phyloP scores from a whole-genome alignment of 2,329 filamentous ascomycete genomes.

The Sarocladiaceae sp. region DNA sequence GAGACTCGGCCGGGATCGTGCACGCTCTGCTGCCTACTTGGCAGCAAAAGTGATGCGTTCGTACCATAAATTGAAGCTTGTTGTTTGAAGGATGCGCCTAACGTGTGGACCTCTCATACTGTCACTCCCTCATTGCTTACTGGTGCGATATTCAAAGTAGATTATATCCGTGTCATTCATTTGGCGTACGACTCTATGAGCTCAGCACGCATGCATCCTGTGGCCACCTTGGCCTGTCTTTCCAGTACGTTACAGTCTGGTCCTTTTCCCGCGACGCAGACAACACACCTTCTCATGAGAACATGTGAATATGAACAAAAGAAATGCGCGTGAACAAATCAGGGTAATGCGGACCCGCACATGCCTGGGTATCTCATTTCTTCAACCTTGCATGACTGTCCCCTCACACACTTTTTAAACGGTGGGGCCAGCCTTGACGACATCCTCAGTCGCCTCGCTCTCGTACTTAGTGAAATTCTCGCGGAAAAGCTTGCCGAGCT shows the following conservation, averaged over 20 bases:
- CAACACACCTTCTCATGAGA: constrained; percentile 8
- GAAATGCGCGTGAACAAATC: constrained; percentile 8
- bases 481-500: constrained; percentile 82
- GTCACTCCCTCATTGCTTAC: too few relatives aligned
- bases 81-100: too few relatives aligned
- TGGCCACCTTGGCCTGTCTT: not conserved
- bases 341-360: constrained; percentile 8
- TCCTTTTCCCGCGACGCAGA: not conserved
- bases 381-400: not conserved
- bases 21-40: too few relatives aligned
- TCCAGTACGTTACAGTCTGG: constrained; percentile 5
- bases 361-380: constrained; percentile 8
- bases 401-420: constrained; percentile 20
- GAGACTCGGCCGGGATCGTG: too few relatives aligned
- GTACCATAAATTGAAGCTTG: too few relatives aligned
- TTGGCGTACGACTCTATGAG: constrained; percentile 3
- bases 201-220: not conserved
- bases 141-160: too few relatives aligned
- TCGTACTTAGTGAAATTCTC: constrained; percentile 98
- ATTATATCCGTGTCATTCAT: too few relatives aligned
- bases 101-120: too few relatives aligned
- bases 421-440: constrained; percentile 59
- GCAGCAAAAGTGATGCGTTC: too few relatives aligned
- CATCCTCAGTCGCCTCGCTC: constrained; percentile 73
- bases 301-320: constrained; percentile 1